phyloP scores from a whole-genome alignment of 129 eudicot species.

The Chrysanthemum lavandulifolium region DNA sequence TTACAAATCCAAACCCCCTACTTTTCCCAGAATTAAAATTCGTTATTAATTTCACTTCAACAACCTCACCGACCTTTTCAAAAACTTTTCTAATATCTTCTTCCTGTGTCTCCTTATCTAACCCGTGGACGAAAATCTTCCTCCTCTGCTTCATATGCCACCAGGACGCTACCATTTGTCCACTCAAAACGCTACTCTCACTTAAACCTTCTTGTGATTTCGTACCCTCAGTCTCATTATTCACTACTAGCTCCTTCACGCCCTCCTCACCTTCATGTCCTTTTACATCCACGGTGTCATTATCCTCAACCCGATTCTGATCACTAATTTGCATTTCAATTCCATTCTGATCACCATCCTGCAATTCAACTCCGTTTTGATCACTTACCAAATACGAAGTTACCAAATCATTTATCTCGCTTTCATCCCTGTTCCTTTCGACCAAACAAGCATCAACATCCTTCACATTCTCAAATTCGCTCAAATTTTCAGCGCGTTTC shows the following conservation, averaged over 20 bases:
- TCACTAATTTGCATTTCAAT: not conserved
- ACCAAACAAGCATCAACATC: slow-evolving; percentile 18
- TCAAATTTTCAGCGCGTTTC: slow-evolving; percentile 11
- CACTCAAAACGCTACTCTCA: slow-evolving; percentile 32
- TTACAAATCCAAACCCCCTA: slow-evolving; percentile 64
- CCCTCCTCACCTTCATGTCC: slow-evolving; percentile 26
- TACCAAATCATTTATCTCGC: slow-evolving; percentile 7
- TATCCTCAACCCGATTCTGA: no score
- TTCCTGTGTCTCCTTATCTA: slow-evolving; percentile 53
- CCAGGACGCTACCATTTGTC: slow-evolving; percentile 56
- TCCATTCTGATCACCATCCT: not conserved
- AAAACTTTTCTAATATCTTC: slow-evolving; percentile 67
- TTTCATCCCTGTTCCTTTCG: slow-evolving; percentile 24
- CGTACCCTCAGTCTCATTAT: slow-evolving; percentile 25
- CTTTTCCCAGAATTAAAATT: slow-evolving; percentile 43
- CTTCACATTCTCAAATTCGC: slow-evolving; percentile 14
- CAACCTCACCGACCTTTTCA: slow-evolving; percentile 46
- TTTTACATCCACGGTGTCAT: slow-evolving; percentile 18
- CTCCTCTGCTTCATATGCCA: slow-evolving; percentile 53
- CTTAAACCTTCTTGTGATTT: slow-evolving; percentile 21
- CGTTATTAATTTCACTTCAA: slow-evolving; percentile 49
- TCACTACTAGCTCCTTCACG: slow-evolving; percentile 29
- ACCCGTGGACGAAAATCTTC: slow-evolving; percentile 74
- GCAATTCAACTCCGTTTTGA: not conserved
- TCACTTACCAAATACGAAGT: slow-evolving; percentile 16